A percentile compares a stretch with the other conserved stretches of the same genome.
Conservation (phyloP, 2,329 filamentous ascomycete genomes). For the Sphaerostilbella broomeana region DNA sequence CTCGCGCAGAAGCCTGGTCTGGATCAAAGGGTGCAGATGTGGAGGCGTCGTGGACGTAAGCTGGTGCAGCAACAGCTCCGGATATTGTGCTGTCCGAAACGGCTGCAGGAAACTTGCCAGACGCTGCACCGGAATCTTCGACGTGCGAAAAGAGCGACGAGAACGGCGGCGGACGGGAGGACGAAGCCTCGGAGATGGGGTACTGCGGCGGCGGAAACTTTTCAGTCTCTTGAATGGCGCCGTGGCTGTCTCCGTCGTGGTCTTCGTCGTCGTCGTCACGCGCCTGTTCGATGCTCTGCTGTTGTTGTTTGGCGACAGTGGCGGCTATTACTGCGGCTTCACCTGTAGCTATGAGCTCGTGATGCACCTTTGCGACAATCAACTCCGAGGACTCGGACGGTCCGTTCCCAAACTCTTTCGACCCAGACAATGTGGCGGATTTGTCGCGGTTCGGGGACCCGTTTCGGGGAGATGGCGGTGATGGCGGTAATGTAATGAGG, state of each 20-base stretch:
- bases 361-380: constrained; percentile 25
- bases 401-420: constrained; percentile 28
- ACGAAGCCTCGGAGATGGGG: constrained; percentile 48
- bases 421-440: constrained; percentile 34
- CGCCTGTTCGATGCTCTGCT: constrained; percentile 17
- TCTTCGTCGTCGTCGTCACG: constrained; percentile 16
- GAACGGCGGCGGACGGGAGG: constrained; percentile 50
- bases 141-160: constrained; percentile 50
- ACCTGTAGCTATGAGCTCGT: constrained; percentile 17
- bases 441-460: constrained; percentile 15
- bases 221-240: constrained; percentile 24
- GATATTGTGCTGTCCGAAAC: constrained; percentile 25
- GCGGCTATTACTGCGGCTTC: constrained; percentile 17
- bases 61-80: constrained; percentile 44
- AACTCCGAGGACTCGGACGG: constrained; percentile 31
- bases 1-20: constrained; percentile 29
- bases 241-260: constrained; percentile 16
- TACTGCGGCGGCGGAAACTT: constrained; percentile 55
- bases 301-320: constrained; percentile 14
- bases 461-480: constrained; percentile 14
- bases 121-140: constrained; percentile 30
- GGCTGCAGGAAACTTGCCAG: constrained; percentile 27
- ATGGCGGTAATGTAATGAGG: constrained; percentile 11
- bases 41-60: constrained; percentile 40
- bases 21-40: constrained; percentile 33